Evolutionary conservation across 108 stramenopile genomes (phyloP).

Genomic region (Stephanodiscus minutulus): DNA sequence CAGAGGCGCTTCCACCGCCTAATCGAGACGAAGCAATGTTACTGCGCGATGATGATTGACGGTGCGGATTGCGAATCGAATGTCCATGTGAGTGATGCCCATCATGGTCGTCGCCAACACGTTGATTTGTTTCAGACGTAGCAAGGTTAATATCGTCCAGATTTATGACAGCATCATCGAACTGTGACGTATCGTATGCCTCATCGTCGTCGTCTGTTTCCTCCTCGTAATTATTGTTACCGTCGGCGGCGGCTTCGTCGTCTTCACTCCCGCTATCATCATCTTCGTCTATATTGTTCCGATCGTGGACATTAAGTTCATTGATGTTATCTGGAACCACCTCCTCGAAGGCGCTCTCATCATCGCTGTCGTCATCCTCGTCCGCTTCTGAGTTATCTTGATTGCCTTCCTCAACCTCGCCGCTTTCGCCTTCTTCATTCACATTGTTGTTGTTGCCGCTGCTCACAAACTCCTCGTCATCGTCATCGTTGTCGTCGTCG

Average conservation of each 20-base stretch:
- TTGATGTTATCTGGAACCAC: conserved; percentile 21
- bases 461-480: conserved; percentile 35
- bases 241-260: conserved; percentile 6
- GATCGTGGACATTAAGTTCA: conserved; percentile 34
- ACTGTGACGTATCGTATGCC: conserved; percentile 30
- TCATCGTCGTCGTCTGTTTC: conserved; percentile 40
- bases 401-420: conserved; percentile 22
- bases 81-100: background rate
- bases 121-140: conserved; percentile 2
- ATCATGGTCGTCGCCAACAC: background rate
- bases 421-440: conserved; percentile 35
- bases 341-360: conserved; percentile 42
- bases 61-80: conserved; percentile 32
- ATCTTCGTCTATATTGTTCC: conserved; percentile 21
- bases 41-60: conserved; percentile 14
- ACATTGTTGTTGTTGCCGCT: conserved; percentile 1
- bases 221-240: conserved; percentile 25
- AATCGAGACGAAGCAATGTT: conserved; percentile 7
- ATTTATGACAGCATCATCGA: conserved; percentile 48
- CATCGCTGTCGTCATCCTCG: conserved; percentile 52
- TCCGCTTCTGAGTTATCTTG: conserved; percentile 23
- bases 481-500: conserved; percentile 49
- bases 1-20: background rate
- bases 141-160: conserved; percentile 33
- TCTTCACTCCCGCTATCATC: conserved; percentile 11